Evolutionary conservation across 169 alveolate species (phyloP).

Genomic region (Plasmodium reichenowi): DNA sequence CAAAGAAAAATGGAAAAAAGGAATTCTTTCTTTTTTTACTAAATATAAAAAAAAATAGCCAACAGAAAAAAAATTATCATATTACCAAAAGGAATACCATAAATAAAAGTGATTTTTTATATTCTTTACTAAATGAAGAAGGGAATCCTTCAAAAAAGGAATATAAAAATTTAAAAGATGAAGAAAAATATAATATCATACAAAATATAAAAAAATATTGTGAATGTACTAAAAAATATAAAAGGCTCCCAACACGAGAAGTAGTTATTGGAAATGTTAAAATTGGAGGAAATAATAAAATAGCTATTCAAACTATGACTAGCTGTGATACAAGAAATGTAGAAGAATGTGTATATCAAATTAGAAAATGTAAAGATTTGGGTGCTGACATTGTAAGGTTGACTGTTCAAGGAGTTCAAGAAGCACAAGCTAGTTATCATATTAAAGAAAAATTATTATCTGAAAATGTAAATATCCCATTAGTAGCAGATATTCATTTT

Average conservation of each 20-base stretch:
- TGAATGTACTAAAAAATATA: constrained; percentile 78
- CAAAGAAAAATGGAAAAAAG: constrained; percentile 10
- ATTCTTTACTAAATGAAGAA: constrained; percentile 9
- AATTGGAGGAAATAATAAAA: constrained; percentile 85
- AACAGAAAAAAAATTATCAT: neutral
- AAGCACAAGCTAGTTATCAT: constrained; percentile 81
- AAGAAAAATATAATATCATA: constrained; percentile 58
- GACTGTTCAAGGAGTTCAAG: constrained; percentile 89
- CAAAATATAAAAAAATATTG: constrained; percentile 79
- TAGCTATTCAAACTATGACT: constrained; percentile 89
- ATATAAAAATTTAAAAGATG: constrained; percentile 3
- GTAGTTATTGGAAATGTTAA: constrained; percentile 85
- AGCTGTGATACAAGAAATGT: constrained; percentile 87
- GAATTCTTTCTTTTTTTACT: constrained; percentile 19
- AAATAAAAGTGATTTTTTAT: constrained; percentile 19
- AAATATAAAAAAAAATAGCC: neutral
- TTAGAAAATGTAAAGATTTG: constrained; percentile 81
- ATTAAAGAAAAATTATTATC: constrained; percentile 83
- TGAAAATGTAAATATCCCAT: constrained; percentile 81
- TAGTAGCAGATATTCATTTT: constrained; percentile 90
- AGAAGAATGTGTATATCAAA: constrained; percentile 86
- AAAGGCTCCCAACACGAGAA: constrained; percentile 82
- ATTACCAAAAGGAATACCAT: neutral
- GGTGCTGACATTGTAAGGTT: constrained; percentile 88
- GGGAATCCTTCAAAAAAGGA: too few species aligned